Base-by-base conservation (phyloP, 2,329 filamentous ascomycete genomes). In the Penicillium sp. region DNA sequence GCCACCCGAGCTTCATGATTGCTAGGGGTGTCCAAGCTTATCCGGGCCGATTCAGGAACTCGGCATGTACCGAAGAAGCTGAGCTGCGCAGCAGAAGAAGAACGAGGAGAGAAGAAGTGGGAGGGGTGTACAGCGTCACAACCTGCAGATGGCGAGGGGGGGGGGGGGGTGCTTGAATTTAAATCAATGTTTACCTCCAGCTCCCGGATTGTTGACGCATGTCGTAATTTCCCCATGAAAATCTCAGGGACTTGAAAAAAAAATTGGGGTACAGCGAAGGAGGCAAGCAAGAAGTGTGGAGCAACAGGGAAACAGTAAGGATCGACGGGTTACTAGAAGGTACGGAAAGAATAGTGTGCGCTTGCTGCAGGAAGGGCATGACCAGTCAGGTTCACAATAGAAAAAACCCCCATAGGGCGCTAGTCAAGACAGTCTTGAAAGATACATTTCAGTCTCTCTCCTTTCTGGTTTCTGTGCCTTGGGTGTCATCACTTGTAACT, bases 1-100 rank as follows among this genome's bases (percentile, higher is more conserved):
- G 58, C 73, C 70, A 76, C 60, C 69, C 65, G 61, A 75, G 66
- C 71, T 70, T 76, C 76, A 78, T 78, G 52, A 53, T 70, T 68
- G 62, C 61, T 55, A 52, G 38, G 38, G 28, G 28, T 22, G 26
- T 33, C 35, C 52, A 46, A 55, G 33, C 33, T 46, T 33, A 46
- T 26, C 48, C 52, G 40, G 48, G 25, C 35, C 25, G 42, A 26
- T 52, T 46, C 51, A 40, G 49, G 26, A 19, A 52, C 53, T 35
- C 55, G 30, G 25, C 26, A 42, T 6, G 30, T 33, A 62, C 33
- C 56, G 30, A 54, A 40, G 43, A 28, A 54, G 48, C 48, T 22
- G 55, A 58, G 55, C 33, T 33, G 19, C 28, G 37, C 55, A 43
- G 22, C 19, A 13, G 14, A 13, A 14, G 26, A n/a, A 52, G 26